Conservation (phyloP, 2,329 filamentous ascomycete species). For the Fusarium ambrosium region DNA sequence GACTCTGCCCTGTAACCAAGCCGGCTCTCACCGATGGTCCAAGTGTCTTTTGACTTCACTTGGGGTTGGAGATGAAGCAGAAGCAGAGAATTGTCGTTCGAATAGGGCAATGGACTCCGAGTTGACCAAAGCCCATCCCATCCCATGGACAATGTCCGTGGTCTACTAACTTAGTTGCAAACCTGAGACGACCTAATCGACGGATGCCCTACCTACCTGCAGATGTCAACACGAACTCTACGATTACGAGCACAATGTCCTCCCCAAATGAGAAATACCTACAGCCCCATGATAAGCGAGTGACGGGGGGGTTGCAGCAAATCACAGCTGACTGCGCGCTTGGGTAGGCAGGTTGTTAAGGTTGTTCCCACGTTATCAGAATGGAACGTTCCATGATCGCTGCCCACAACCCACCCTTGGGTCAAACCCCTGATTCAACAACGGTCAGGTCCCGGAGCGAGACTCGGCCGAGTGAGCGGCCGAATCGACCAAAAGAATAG, state of each 20-base stretch:
- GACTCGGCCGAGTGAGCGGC: slow-evolving; percentile 37
- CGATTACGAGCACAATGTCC: slow-evolving; percentile 3
- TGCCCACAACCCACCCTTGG: slow-evolving; percentile 33
- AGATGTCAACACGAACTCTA: not conserved
- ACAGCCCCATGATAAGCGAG: slow-evolving; percentile 10
- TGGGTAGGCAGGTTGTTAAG: not conserved
- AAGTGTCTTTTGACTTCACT: slow-evolving; percentile 9
- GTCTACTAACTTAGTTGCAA: not conserved
- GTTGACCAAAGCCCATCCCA: not conserved
- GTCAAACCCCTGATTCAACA: slow-evolving; percentile 24
- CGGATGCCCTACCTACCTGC: not conserved
- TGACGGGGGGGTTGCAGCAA: not conserved
- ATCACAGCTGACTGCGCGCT: not conserved
- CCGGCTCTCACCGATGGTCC: slow-evolving; percentile 38
- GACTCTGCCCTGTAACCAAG: slow-evolving; percentile 24
- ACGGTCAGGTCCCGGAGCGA: slow-evolving; percentile 5
- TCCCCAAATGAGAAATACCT: slow-evolving; percentile 1
- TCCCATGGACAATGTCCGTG: not conserved
- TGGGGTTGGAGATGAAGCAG: not conserved
- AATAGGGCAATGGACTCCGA: not conserved
- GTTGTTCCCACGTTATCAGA: slow-evolving; percentile 16
- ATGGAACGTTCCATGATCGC: slow-evolving; percentile 40
- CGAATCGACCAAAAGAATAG: slow-evolving; percentile 9
- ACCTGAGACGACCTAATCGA: slow-evolving; percentile 3
- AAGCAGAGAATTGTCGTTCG: not conserved